Base-by-base conservation (phyloP, 257 asterid species). In the Przewalskia tangutica region DNA sequence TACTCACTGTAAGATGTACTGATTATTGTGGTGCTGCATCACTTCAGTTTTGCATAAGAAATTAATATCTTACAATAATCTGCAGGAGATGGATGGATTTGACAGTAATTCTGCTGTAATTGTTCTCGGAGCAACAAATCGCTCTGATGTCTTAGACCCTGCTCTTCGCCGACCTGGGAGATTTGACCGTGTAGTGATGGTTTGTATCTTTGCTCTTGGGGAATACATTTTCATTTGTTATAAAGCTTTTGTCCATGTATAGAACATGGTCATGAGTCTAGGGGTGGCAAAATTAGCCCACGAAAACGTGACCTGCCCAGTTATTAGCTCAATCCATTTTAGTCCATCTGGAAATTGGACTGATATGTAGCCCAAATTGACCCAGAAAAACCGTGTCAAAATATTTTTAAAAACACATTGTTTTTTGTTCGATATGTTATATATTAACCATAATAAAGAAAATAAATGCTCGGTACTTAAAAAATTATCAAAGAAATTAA, bases 81-180 rank as follows among this genome's bases (percentile, higher is more conserved):
- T 84, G 93, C 93, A 96, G 98, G 99, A 96, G 87, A 96, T 96
- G 99, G 99, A 96, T 89, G 99, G 99, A 51, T 96, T 96, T 86
- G 99, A 96, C 87, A 96, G 99, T 88, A 96, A 91, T 81, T 91
- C 98, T 73, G 97, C 99, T 46, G 99, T 96, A 70, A 96, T 94
- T 85, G 99, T 96, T 84, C 97, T 96, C 81, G 99, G 99, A 82
- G 98, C 99, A 58, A 96, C 99, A 60, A 96, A 96, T 86, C 91
- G 99, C 81, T 90, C 98, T 67, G 99, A 96, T 89, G 98, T 96
- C 67, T 88, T 96, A 83, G 98, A 96, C 85, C 98, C 98, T 56
- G 99, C 98, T 81, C 98, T 96, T 78, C 96, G 97, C 76, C 97
- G 99, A 68, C 98, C 99, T 38, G 99, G 99, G 83, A 96, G 99